Evolutionary conservation across 2,329 filamentous ascomycete genomes (phyloP).

Genomic region (Diplocarpon mali): DNA sequence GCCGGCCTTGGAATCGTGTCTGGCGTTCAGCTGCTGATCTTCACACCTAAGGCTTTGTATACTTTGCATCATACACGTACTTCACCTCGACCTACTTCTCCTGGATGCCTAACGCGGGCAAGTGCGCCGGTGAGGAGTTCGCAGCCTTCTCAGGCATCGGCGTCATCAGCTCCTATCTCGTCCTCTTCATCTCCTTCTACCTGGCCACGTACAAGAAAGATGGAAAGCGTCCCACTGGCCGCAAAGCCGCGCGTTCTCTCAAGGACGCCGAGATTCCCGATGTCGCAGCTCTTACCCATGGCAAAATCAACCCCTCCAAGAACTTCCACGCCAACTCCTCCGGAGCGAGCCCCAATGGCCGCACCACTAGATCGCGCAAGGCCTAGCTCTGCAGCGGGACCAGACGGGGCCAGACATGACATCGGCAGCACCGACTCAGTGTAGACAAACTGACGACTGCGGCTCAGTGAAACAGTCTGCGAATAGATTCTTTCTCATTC

Average conservation of each 20-base stretch:
- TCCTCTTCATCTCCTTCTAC: slow-evolving; percentile 99
- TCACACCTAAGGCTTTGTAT: slow-evolving; percentile 72
- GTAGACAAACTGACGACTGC: slow-evolving; percentile 6
- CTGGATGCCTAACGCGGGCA: slow-evolving; percentile 71
- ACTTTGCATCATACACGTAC: slow-evolving; percentile 99
- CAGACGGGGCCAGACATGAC: slow-evolving; percentile 1
- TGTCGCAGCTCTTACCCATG: slow-evolving; percentile 23
- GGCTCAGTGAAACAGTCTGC: slow-evolving; percentile 11
- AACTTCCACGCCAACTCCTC: slow-evolving; percentile 38
- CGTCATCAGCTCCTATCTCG: slow-evolving; percentile 87
- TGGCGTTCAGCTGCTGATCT: slow-evolving; percentile 11
- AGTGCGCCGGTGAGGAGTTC: slow-evolving; percentile 93
- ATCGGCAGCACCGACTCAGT: slow-evolving; percentile 8
- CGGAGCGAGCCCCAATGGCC: slow-evolving; percentile 20
- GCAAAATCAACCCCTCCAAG: slow-evolving; percentile 17
- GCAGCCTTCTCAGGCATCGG: slow-evolving; percentile 86
- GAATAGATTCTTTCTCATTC: slow-evolving; percentile 15
- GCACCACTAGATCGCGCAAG: slow-evolving; percentile 27
- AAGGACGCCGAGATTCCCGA: slow-evolving; percentile 26
- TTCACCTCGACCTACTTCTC: slow-evolving; percentile 86
- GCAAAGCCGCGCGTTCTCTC: slow-evolving; percentile 55
- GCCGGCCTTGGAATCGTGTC: slow-evolving; percentile 1
- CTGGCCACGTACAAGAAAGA: slow-evolving; percentile 90
- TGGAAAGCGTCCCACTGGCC: slow-evolving; percentile 67
- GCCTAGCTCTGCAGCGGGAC: slow-evolving; percentile 18